These are phyloP conservation scores for Gossypium longicalyx DNA, from an alignment of 345 rosid genomes.

Conservation along the genomic window DNA sequence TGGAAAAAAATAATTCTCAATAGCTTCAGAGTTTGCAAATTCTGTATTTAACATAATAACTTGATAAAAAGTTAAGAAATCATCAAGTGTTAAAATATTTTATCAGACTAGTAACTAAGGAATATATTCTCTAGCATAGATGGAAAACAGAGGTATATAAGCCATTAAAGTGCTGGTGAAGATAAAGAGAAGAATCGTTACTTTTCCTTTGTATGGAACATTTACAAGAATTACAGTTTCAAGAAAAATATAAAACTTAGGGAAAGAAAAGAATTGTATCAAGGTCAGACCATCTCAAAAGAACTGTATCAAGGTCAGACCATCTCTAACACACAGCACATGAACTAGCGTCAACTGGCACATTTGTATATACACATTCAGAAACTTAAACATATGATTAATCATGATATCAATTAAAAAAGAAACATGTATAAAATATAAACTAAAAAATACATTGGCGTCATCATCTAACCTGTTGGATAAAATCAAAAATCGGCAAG, in stretches of 20 bases:
- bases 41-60: not conserved
- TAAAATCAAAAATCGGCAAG: constrained; percentile 84
- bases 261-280: not conserved
- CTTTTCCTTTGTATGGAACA: not conserved
- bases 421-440: not conserved
- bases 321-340: not conserved
- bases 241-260: not conserved
- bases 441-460: not conserved
- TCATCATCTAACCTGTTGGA: constrained; percentile 57
- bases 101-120: not conserved
- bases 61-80: not conserved
- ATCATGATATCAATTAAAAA: not conserved
- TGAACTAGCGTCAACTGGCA: not conserved
- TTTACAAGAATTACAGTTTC: not conserved
- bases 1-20: not conserved
- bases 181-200: not conserved
- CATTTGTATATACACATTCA: not conserved
- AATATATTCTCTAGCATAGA: not conserved
- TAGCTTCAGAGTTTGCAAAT: not conserved
- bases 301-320: not conserved
- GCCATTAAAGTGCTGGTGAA: not conserved
- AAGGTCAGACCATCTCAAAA: not conserved
- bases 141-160: not conserved
- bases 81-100: not conserved
- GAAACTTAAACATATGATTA: not conserved